These are phyloP conservation scores for Scenedesmus sp. DNA, from an alignment of 163 green algal species.

Conservation along the genomic window DNA sequence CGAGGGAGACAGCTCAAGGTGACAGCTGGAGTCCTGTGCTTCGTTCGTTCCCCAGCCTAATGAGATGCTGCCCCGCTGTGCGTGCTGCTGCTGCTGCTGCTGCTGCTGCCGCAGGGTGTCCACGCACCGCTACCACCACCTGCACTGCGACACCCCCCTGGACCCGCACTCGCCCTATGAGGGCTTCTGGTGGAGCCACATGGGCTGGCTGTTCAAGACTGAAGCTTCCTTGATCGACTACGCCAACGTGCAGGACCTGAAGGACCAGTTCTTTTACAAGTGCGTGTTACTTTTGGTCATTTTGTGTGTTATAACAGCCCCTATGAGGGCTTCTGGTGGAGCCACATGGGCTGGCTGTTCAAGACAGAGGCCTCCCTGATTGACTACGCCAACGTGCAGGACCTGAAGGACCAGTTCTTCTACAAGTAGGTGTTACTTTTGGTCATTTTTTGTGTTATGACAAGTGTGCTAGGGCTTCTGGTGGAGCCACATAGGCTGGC, in stretches of 20 bases:
- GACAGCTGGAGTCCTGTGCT: too few relatives aligned
- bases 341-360: constrained; percentile 94
- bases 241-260: constrained; percentile 82
- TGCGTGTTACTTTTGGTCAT: not conserved
- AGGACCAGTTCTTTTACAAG: constrained; percentile 72
- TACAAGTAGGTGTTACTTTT: constrained; percentile 51
- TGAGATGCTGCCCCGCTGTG: not conserved
- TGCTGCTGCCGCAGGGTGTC: constrained; percentile 1
- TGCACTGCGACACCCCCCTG: constrained; percentile 92
- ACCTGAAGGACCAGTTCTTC: constrained; percentile 78
- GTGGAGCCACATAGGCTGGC: constrained; percentile 93
- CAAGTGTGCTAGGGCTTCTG: constrained; percentile 94
- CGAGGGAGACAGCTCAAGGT: too few relatives aligned
- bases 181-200: constrained; percentile 95
- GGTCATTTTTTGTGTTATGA: not conserved
- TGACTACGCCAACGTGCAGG: constrained; percentile 76
- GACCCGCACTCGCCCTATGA: constrained; percentile 97
- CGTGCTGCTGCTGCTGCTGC: not conserved
- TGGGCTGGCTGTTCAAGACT: constrained; percentile 94
- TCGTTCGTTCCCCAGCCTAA: not conserved
- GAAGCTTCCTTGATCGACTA: constrained; percentile 71
- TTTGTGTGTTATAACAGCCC: constrained; percentile 49
- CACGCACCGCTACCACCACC: constrained; percentile 84
- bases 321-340: constrained; percentile 96
- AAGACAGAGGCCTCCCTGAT: constrained; percentile 78